A percentile compares a stretch with the other conserved stretches of the same genome.
phyloP scores from a whole-genome alignment of 192 early-diverging fungal species.

The Bifiguratus adelaidae region DNA sequence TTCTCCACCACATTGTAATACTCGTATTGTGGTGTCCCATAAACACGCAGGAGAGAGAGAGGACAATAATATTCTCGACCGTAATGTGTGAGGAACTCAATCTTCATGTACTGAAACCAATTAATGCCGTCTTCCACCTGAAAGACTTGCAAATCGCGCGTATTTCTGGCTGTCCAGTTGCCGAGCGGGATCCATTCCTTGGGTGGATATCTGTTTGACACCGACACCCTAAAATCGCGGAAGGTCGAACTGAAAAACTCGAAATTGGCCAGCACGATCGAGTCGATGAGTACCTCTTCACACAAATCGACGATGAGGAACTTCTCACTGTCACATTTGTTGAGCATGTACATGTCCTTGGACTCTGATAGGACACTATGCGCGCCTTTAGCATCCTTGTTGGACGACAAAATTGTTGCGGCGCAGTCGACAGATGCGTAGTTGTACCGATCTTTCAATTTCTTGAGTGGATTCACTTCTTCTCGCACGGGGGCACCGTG shows the following conservation, averaged over 20 bases:
- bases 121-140: slow-evolving; percentile 9
- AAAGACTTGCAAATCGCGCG: slow-evolving; percentile 71
- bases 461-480: slow-evolving; percentile 19
- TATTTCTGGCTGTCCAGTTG: slow-evolving; percentile 75
- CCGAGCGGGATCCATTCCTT: slow-evolving; percentile 57
- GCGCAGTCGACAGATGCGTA: slow-evolving; percentile 93
- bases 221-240: slow-evolving; percentile 74
- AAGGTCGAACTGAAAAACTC: slow-evolving; percentile 96
- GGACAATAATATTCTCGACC: slow-evolving; percentile 93
- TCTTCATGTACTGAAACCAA: slow-evolving; percentile 78
- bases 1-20: slow-evolving; percentile 57
- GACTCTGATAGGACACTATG: slow-evolving; percentile 76
- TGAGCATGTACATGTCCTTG: slow-evolving; percentile 96
- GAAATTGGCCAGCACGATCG: slow-evolving; percentile 84
- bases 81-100: slow-evolving; percentile 85
- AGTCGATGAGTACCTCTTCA: slow-evolving; percentile 86
- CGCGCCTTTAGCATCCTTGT: slow-evolving; percentile 74
- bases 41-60: slow-evolving; percentile 72
- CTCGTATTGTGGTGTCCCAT: slow-evolving; percentile 91
- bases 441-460: slow-evolving; percentile 85
- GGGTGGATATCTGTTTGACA: slow-evolving; percentile 69
- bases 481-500: too few relatives aligned
- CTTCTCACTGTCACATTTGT: slow-evolving; percentile 71
- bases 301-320: slow-evolving; percentile 93
- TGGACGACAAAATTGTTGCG: slow-evolving; percentile 73